A percentile compares a stretch with the other conserved stretches of the same genome.
Evolutionary conservation across 139 green algal species (phyloP).

Genomic region (Chlamydomonas eustigma): DNA sequence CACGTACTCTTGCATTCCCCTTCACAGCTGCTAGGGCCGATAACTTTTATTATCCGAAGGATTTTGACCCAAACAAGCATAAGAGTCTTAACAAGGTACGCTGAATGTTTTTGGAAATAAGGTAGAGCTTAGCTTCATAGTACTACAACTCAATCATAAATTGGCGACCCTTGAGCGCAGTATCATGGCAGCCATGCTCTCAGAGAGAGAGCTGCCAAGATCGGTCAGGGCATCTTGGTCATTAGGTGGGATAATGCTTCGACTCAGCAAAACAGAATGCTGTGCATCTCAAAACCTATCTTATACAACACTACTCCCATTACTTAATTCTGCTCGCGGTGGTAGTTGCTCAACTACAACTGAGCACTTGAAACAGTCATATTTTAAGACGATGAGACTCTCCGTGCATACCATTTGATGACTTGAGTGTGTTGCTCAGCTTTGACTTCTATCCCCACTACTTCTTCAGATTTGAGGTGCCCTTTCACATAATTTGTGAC

Average conservation of each 20-base stretch:
- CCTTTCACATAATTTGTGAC: conserved; percentile 92
- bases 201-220: conserved; percentile 78
- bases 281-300: too few species aligned
- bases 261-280: background rate
- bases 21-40: conserved; percentile 83
- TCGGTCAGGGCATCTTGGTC: conserved; percentile 88
- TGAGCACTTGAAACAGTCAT: too few species aligned
- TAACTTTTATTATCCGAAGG: conserved; percentile 90
- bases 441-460: too few species aligned
- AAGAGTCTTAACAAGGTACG: conserved; percentile 66
- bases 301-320: too few species aligned
- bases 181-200: conserved; percentile 75
- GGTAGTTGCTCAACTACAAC: too few species aligned
- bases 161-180: too few species aligned
- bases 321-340: too few species aligned
- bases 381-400: too few species aligned
- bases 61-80: conserved; percentile 80
- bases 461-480: conserved; percentile 85
- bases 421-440: too few species aligned
- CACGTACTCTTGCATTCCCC: too few species aligned
- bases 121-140: background rate
- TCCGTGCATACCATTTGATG: too few species aligned
- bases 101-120: background rate
- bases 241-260: conserved; percentile 54
- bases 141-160: too few species aligned